Evolutionary conservation across 257 asterid species (phyloP), one percentile per base, ranked within the genome.

Genomic region (Knoxia roxburghii): DNA sequence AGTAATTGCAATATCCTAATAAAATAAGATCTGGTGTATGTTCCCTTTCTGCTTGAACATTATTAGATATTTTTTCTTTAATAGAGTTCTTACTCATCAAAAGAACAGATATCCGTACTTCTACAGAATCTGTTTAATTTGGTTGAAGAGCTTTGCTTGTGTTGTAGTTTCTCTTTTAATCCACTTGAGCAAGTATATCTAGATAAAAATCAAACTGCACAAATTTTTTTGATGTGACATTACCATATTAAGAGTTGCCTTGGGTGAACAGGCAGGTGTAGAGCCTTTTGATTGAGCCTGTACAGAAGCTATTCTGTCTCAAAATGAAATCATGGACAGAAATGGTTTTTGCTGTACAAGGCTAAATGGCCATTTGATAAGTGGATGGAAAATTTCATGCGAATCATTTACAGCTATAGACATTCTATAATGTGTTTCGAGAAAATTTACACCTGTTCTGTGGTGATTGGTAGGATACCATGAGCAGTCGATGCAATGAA

Each of bases 401-500:
- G 17, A 3, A 29, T 29, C 29, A 37, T 21, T 24, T 51, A 14
- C 52, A 14, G 40, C 33, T 35, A 35, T 7, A 14, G 58, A 26
- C 52, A 51, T 10, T 24, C 26, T 37, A 7, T 23, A 48, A 11
- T 32, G 70, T 26, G 37, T 26, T 46, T 15, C n/a, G 56, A 6
- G 70, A 33, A 65, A 65, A 51, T 32, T 65, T 50, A 17, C 11
- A 20, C 29, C 1, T 1, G 7, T 20, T 6, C 37, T 29, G 2
- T 21, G 29, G 50, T 65, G 2, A 50, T 32, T 13, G 11, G 26
- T 27, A 6, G 49, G 33, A 9, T 48, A 33, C 61, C 23, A 48
- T 62, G 67, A 62, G 48, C 66, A 23, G 67, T 49, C 43, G n/a
- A n/a, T n/a, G n/a, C n/a, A n/a, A 23, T 39, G 29, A 4, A 15